These are phyloP conservation scores for Chlamydomonas sp. DNA, from an alignment of 139 green algal genomes.

Conservation along the genomic window DNA sequence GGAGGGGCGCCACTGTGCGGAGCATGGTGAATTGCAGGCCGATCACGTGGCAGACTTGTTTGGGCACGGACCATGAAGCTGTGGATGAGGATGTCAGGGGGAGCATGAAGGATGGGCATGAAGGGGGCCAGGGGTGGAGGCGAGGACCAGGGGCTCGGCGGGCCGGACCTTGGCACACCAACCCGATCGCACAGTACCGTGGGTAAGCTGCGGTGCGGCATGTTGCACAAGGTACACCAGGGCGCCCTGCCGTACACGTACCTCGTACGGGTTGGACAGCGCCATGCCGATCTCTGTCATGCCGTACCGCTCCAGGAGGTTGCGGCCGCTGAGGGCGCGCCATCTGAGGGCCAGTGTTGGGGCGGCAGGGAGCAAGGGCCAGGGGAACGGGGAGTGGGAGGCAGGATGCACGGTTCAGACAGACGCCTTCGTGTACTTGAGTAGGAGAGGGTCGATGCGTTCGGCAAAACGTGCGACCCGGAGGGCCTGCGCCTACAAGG, in stretches of 20 bases:
- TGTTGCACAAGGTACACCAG: not conserved
- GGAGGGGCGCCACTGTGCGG: no score
- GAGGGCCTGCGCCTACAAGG: not conserved
- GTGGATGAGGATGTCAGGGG: no score
- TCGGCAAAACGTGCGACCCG: not conserved
- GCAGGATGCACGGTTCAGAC: no score
- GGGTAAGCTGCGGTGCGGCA: not conserved
- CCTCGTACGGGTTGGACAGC: constrained; percentile 88
- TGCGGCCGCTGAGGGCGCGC: constrained; percentile 59
- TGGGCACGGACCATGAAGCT: no score
- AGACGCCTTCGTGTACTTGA: no score
- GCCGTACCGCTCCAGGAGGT: constrained; percentile 95
- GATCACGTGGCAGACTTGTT: no score
- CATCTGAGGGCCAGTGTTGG: constrained; percentile 31
- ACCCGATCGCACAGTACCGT: not conserved
- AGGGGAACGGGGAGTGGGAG: no score
- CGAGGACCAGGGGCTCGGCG: no score
- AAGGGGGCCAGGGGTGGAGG: no score
- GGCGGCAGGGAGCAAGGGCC: not conserved
- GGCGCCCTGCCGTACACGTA: not conserved
- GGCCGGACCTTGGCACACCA: no score
- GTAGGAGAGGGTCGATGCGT: not conserved
- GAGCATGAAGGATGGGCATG: no score
- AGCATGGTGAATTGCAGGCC: no score
- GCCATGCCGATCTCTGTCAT: constrained; percentile 99